These are phyloP conservation scores for Epichloe amarillans DNA, from an alignment of 2,329 filamentous ascomycete genomes.

Conservation along the genomic window DNA sequence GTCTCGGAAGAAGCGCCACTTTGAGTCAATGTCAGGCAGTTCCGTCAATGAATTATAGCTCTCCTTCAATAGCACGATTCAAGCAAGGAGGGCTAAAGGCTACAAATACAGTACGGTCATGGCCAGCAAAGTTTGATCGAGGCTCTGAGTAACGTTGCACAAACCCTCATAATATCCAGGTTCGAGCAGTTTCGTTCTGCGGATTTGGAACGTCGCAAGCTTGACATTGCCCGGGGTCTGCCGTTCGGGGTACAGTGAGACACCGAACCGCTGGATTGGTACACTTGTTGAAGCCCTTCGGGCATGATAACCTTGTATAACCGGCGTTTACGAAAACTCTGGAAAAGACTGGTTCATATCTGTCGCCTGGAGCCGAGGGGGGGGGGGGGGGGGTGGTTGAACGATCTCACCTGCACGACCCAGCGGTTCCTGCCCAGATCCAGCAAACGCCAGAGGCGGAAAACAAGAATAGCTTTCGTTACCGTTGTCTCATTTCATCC, in stretches of 20 bases:
- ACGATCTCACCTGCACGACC: background rate
- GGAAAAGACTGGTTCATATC: background rate
- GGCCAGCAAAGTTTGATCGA: background rate
- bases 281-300: slow-evolving; percentile 1
- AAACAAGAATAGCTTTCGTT: background rate
- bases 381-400: background rate
- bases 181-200: background rate
- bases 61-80: background rate
- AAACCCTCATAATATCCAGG: background rate
- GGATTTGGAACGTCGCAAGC: background rate
- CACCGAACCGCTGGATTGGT: slow-evolving; percentile 4
- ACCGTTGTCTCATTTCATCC: slow-evolving; percentile 4
- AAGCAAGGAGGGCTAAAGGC: background rate
- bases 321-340: background rate
- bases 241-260: slow-evolving; percentile 3
- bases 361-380: background rate
- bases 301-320: slow-evolving; percentile 2
- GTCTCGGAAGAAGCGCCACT: slow-evolving; percentile 1
- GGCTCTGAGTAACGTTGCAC: slow-evolving; percentile 3
- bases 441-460: background rate
- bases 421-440: background rate
- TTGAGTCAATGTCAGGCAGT: background rate
- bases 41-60: background rate
- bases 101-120: background rate
- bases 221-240: background rate